These are phyloP conservation scores for Candida oleophila DNA, from an alignment of 805 yeast species.

Conservation along the genomic window DNA sequence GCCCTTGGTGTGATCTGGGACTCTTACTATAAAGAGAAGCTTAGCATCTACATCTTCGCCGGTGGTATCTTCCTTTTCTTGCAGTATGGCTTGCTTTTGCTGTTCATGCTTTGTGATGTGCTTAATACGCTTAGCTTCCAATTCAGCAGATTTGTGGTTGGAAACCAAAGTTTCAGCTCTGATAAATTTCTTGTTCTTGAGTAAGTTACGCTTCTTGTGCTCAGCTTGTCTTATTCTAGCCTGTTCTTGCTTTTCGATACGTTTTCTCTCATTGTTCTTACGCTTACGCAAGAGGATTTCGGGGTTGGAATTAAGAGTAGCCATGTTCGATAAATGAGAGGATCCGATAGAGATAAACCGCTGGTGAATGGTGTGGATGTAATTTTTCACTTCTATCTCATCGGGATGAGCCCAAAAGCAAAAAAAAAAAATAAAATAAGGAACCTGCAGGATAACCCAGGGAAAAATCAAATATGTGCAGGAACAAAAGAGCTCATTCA, in stretches of 20 bases:
- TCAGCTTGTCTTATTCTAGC: conserved; percentile 51
- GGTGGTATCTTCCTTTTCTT: conserved; percentile 27
- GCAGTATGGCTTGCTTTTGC: conserved; percentile 48
- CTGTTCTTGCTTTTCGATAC: conserved; percentile 70
- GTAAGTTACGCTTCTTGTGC: conserved; percentile 28
- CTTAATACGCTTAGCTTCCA: conserved; percentile 67
- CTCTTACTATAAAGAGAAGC: conserved; percentile 65
- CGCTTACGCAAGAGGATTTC: conserved; percentile 77
- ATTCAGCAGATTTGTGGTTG: conserved; percentile 59
- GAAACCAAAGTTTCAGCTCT: conserved; percentile 77
- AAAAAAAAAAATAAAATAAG: no score
- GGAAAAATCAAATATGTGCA: no score
- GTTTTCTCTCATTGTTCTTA: conserved; percentile 71
- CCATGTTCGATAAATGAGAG: conserved; percentile 22
- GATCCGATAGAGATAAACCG: not conserved
- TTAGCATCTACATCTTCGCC: conserved; percentile 32
- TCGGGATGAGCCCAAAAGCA: not conserved
- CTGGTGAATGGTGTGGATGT: not conserved
- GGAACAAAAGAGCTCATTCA: no score
- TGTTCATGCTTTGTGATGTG: conserved; percentile 57
- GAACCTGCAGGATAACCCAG: not conserved
- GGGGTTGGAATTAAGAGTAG: conserved; percentile 64
- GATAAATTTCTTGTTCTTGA: conserved; percentile 49
- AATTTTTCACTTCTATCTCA: not conserved
- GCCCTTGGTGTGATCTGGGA: conserved; percentile 57